phyloP scores from a whole-genome alignment of 257 asterid genomes.

The Striga asiatica region DNA sequence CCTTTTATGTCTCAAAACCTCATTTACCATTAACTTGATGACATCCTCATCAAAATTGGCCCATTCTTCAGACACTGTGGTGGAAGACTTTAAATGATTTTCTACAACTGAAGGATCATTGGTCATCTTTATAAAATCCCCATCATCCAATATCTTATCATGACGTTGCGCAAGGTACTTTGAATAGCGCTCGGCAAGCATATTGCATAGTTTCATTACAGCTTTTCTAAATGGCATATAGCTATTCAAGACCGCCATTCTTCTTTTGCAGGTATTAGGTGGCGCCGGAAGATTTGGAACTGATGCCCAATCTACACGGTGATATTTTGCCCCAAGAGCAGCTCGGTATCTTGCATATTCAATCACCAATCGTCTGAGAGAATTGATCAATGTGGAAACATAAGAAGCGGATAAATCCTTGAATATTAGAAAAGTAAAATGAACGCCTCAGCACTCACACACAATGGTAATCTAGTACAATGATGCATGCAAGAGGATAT shows the following conservation, averaged over 20 bases:
- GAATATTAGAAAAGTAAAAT: conserved; percentile 11
- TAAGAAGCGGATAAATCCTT: conserved; percentile 6
- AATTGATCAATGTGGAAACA: conserved; percentile 16
- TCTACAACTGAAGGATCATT: conserved; percentile 23
- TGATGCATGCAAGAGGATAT: conserved; percentile 14
- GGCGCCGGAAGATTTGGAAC: conserved; percentile 78
- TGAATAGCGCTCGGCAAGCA: conserved; percentile 57
- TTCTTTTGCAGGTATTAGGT: conserved; percentile 68
- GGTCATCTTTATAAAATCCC: conserved; percentile 24
- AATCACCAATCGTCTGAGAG: conserved; percentile 64
- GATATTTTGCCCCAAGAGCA: conserved; percentile 66
- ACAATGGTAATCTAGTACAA: conserved; percentile 6
- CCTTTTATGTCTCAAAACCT: conserved; percentile 50
- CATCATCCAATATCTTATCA: conserved; percentile 29
- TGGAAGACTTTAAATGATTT: conserved; percentile 15
- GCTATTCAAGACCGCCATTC: conserved; percentile 61
- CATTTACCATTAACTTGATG: conserved; percentile 51
- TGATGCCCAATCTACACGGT: conserved; percentile 67
- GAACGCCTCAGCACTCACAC: background rate
- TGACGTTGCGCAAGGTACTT: conserved; percentile 47
- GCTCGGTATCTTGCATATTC: conserved; percentile 75
- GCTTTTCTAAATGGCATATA: conserved; percentile 47
- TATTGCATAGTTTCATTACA: conserved; percentile 55
- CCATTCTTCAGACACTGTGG: conserved; percentile 37
- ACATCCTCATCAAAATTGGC: conserved; percentile 60